Conservation (phyloP, 2,329 filamentous ascomycete genomes). For the Trichoderma sp. region DNA sequence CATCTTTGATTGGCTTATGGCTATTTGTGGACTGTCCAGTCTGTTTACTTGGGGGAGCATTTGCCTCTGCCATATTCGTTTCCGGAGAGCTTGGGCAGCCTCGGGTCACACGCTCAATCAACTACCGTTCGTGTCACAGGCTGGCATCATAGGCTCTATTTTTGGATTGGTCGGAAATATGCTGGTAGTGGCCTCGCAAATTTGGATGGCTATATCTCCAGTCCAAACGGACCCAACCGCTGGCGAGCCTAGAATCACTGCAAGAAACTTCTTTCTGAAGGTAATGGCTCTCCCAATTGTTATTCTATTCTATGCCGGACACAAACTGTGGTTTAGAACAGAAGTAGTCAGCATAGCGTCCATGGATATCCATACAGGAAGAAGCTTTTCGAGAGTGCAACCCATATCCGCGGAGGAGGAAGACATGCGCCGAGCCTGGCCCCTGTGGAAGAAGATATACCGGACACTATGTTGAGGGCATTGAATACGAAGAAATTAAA, state of each 20-base stretch:
- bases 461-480: background rate
- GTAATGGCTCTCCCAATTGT: background rate
- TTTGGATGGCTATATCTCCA: slow-evolving; percentile 1
- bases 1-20: slow-evolving; percentile 1
- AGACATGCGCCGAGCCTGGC: background rate
- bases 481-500: background rate
- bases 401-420: background rate
- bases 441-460: slow-evolving; percentile 10
- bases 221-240: background rate
- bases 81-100: slow-evolving; percentile 3
- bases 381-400: background rate
- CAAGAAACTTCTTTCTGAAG: slow-evolving; percentile 2
- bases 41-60: slow-evolving; percentile 6
- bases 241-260: background rate
- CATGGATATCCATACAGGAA: background rate
- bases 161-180: background rate
- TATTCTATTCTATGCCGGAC: slow-evolving; percentile 1
- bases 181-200: background rate
- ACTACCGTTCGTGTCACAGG: background rate
- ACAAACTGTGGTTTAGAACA: background rate
- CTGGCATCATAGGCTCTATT: background rate
- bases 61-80: slow-evolving; percentile 3
- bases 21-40: background rate
- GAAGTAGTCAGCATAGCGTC: background rate
- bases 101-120: background rate